Conservation (phyloP, 1,284 basidiomycete species). For the Chondrostereum purpureum region DNA sequence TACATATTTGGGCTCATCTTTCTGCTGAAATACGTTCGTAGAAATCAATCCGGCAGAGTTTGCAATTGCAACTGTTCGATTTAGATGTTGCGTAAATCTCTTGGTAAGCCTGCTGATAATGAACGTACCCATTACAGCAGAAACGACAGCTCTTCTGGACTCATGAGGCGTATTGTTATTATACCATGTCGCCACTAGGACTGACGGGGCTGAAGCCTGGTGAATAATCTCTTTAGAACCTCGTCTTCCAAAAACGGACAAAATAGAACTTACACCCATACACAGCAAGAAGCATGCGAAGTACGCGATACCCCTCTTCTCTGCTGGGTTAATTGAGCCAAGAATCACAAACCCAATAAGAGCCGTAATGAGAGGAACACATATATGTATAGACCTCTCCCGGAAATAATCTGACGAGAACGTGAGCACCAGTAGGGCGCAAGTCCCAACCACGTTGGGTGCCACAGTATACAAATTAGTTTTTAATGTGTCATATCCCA, state of each 20-base stretch:
- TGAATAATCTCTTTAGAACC: no score
- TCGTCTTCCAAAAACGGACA: not conserved
- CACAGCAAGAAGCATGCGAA: conserved; percentile 45
- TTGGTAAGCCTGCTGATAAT: not conserved
- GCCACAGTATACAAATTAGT: conserved; percentile 48
- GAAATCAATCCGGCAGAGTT: conserved; percentile 46
- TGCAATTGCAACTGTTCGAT: conserved; percentile 37
- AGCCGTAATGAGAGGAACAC: conserved; percentile 34
- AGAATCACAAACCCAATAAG: conserved; percentile 46
- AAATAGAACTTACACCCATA: conserved; percentile 26
- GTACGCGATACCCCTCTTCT: conserved; percentile 35
- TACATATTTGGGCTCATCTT: conserved; percentile 39
- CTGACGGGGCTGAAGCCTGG: conserved; percentile 43
- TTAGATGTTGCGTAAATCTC: not conserved
- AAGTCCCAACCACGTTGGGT: conserved; percentile 44
- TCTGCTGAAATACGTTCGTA: conserved; percentile 43
- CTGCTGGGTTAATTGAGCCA: conserved; percentile 35
- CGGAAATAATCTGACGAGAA: conserved; percentile 48
- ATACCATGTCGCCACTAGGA: conserved; percentile 39
- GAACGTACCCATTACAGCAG: conserved; percentile 38
- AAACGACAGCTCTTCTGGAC: conserved; percentile 40
- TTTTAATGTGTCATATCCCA: conserved; percentile 42
- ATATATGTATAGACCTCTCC: conserved; percentile 41
- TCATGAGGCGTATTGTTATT: conserved; percentile 19
- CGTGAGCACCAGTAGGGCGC: conserved; percentile 38